These are phyloP conservation scores for Delphinella strobiligena DNA, from an alignment of 2,329 filamentous ascomycete genomes.

Conservation along the genomic window DNA sequence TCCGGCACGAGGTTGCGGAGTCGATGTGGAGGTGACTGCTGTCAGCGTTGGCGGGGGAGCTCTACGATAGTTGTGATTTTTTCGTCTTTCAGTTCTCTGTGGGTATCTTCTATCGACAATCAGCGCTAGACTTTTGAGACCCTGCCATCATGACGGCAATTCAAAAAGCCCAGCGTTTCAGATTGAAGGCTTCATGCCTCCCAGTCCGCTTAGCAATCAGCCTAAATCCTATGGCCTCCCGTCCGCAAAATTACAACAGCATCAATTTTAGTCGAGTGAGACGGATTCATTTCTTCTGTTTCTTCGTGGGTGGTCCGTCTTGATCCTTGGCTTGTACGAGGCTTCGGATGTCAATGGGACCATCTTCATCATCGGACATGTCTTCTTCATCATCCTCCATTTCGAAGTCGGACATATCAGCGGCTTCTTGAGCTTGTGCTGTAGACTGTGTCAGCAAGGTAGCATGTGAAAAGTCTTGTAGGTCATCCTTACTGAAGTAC, in stretches of 20 bases:
- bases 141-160: too few relatives aligned
- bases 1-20: too few relatives aligned
- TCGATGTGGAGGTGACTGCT: too few relatives aligned
- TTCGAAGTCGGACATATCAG: slow-evolving; percentile 55
- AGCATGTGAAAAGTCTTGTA: neutral
- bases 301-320: slow-evolving; percentile 26
- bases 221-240: too few relatives aligned
- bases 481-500: slow-evolving; percentile 67
- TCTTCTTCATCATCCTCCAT: slow-evolving; percentile 39
- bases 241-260: neutral
- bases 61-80: too few relatives aligned
- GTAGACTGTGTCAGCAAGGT: neutral
- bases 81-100: too few relatives aligned
- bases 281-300: slow-evolving; percentile 19
- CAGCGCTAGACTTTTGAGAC: too few relatives aligned
- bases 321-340: slow-evolving; percentile 25
- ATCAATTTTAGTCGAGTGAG: neutral
- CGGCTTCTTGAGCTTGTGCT: slow-evolving; percentile 55
- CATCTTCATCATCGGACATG: slow-evolving; percentile 44
- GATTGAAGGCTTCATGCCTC: too few relatives aligned
- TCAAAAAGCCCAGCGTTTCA: too few relatives aligned
- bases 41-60: too few relatives aligned
- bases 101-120: too few relatives aligned
- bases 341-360: slow-evolving; percentile 34
- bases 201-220: too few relatives aligned